phyloP scores from a whole-genome alignment of 225 moss, liverwort and hornwort genomes.

The Marchantia paleacea region DNA sequence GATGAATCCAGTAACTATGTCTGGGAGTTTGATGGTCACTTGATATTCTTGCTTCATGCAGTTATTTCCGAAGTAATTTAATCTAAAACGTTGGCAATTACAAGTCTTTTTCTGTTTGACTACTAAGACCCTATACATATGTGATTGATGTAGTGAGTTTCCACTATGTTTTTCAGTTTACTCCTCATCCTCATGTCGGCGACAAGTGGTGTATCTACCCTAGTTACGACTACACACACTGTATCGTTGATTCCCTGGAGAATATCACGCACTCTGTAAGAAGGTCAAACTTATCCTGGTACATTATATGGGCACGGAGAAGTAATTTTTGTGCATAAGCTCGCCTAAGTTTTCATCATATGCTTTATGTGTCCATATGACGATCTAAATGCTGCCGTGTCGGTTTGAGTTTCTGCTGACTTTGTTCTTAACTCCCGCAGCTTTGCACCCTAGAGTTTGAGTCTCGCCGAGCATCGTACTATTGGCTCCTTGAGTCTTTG shows the following conservation, averaged over 20 bases:
- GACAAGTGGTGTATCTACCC: slow-evolving; percentile 98
- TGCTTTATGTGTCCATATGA: neutral
- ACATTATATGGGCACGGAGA: neutral
- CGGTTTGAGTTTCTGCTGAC: neutral
- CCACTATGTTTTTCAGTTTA: slow-evolving; percentile 51
- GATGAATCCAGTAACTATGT: too few relatives aligned
- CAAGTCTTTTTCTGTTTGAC: too few relatives aligned
- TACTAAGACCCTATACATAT: too few relatives aligned
- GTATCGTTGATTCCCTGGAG: slow-evolving; percentile 94
- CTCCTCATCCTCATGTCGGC: slow-evolving; percentile 80
- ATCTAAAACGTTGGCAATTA: too few relatives aligned
- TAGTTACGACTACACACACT: slow-evolving; percentile 97
- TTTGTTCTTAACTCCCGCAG: slow-evolving; percentile 33
- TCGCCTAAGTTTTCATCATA: neutral
- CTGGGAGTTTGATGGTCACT: too few relatives aligned
- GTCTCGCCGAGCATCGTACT: slow-evolving; percentile 96
- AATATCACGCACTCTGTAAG: slow-evolving; percentile 90
- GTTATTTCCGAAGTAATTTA: too few relatives aligned
- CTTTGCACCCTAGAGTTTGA: slow-evolving; percentile 92
- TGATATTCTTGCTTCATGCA: too few relatives aligned
- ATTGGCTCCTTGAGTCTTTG: slow-evolving; percentile 86
- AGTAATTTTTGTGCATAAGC: neutral
- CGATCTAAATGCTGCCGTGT: neutral
- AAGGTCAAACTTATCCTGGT: neutral
- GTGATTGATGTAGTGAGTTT: neutral